These are phyloP conservation scores for Cryptococcus sp. DNA, from an alignment of 1,284 basidiomycete species.

Conservation along the genomic window DNA sequence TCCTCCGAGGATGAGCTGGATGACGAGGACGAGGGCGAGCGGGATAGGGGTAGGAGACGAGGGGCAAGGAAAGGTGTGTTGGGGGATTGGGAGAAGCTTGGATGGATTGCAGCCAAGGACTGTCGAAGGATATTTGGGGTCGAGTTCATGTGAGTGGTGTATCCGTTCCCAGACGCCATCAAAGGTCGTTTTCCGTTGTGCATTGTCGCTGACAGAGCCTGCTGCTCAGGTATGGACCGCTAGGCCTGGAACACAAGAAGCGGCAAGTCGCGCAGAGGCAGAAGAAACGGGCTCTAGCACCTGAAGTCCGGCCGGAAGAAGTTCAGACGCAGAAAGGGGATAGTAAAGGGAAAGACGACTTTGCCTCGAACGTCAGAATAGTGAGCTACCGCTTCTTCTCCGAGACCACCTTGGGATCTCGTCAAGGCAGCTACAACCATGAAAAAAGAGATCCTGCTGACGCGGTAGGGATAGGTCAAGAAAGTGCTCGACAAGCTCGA, in stretches of 20 bases:
- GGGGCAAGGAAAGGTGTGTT: constrained; percentile 21
- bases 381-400: constrained; percentile 15
- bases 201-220: too few relatives aligned
- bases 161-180: too few relatives aligned
- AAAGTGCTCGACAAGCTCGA: constrained; percentile 29
- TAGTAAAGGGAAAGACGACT: constrained; percentile 29
- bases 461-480: constrained; percentile 21
- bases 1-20: constrained; percentile 40
- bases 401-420: not conserved
- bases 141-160: constrained; percentile 54
- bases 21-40: constrained; percentile 27
- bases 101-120: constrained; percentile 51
- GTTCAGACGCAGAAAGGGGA: constrained; percentile 20
- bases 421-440: not conserved
- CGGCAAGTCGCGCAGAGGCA: constrained; percentile 11
- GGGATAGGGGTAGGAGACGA: constrained; percentile 10
- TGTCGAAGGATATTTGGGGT: constrained; percentile 48
- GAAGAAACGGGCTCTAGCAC: constrained; percentile 16
- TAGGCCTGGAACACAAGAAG: constrained; percentile 29
- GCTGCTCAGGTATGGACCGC: constrained; percentile 40
- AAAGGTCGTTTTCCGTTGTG: too few relatives aligned
- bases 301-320: constrained; percentile 34
- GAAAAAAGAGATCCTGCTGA: not conserved
- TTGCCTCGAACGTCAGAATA: constrained; percentile 24
- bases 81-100: constrained; percentile 52